phyloP scores from a whole-genome alignment of 1,139 yeast species.

The Candida sanyaensis region DNA sequence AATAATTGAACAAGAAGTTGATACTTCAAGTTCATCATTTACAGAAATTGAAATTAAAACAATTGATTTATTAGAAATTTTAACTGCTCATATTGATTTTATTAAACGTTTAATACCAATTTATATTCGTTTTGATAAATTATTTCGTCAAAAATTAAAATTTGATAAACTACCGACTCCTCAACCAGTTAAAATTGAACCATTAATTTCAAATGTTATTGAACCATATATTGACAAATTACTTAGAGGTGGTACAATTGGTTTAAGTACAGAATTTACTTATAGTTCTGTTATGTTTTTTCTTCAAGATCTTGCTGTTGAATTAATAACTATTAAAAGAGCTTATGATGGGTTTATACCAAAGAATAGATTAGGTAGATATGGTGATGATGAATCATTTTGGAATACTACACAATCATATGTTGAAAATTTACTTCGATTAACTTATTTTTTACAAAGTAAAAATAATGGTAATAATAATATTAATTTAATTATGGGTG shows the following conservation, averaged over 20 bases:
- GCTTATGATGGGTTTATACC: slow-evolving; percentile 4
- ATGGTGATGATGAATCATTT: slow-evolving; percentile 4
- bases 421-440: not conserved
- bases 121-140: not conserved
- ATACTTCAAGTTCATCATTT: slow-evolving; percentile 5
- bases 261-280: slow-evolving; percentile 3
- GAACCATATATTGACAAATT: not conserved
- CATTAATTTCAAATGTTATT: not conserved
- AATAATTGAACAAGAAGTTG: slow-evolving; percentile 2
- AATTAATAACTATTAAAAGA: not conserved
- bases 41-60: slow-evolving; percentile 3
- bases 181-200: not conserved
- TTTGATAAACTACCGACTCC: slow-evolving; percentile 3
- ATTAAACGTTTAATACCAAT: slow-evolving; percentile 1
- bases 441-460: not conserved
- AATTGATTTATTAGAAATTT: slow-evolving; percentile 5
- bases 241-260: slow-evolving; percentile 4
- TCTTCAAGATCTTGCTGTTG: not conserved
- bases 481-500: slow-evolving; percentile 6
- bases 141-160: slow-evolving; percentile 5
- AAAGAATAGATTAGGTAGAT: slow-evolving; percentile 2
- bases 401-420: not conserved
- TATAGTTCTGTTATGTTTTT: not conserved
- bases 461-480: not conserved
- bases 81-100: slow-evolving; percentile 8